Evolutionary conservation across 768 basidiomycete genomes (phyloP).

Genomic region (Lentinus brumalis): DNA sequence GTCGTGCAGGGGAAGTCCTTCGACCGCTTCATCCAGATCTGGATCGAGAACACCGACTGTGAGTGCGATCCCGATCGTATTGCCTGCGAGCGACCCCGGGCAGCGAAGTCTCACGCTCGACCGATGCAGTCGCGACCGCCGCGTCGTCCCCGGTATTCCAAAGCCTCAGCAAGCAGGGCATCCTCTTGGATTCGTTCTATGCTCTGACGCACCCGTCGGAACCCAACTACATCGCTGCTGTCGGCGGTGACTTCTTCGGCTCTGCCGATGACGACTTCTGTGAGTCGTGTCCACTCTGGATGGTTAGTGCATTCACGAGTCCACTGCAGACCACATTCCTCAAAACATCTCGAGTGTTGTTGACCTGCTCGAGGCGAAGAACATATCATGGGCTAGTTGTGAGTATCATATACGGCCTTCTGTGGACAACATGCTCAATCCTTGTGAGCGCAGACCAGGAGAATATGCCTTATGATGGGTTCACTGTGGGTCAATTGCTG

Average conservation of each 20-base stretch:
- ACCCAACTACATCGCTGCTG: slow-evolving; percentile 57
- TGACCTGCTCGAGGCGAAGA: slow-evolving; percentile 59
- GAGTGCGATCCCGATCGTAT: slow-evolving; percentile 3
- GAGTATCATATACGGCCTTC: neutral
- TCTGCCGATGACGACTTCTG: slow-evolving; percentile 44
- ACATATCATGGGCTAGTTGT: slow-evolving; percentile 59
- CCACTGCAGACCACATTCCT: slow-evolving; percentile 32
- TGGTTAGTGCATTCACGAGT: neutral
- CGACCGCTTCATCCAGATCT: slow-evolving; percentile 54
- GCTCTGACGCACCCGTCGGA: slow-evolving; percentile 60
- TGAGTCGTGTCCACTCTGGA: slow-evolving; percentile 23
- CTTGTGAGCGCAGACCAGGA: slow-evolving; percentile 44
- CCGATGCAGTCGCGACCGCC: slow-evolving; percentile 20
- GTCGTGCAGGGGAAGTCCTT: slow-evolving; percentile 46
- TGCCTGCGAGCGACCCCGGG: neutral
- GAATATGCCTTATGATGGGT: slow-evolving; percentile 55
- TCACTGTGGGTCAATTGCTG: slow-evolving; percentile 17
- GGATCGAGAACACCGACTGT: slow-evolving; percentile 67
- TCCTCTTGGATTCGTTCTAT: slow-evolving; percentile 46
- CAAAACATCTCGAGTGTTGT: slow-evolving; percentile 57
- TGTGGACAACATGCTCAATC: neutral
- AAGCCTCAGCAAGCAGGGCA: slow-evolving; percentile 49
- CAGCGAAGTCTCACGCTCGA: neutral
- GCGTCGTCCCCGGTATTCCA: slow-evolving; percentile 33
- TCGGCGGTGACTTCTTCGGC: slow-evolving; percentile 58